A percentile compares a stretch with the other conserved stretches of the same genome.
Evolutionary conservation across 768 basidiomycete genomes (phyloP).

Genomic region (Crassisporium funariophilum): DNA sequence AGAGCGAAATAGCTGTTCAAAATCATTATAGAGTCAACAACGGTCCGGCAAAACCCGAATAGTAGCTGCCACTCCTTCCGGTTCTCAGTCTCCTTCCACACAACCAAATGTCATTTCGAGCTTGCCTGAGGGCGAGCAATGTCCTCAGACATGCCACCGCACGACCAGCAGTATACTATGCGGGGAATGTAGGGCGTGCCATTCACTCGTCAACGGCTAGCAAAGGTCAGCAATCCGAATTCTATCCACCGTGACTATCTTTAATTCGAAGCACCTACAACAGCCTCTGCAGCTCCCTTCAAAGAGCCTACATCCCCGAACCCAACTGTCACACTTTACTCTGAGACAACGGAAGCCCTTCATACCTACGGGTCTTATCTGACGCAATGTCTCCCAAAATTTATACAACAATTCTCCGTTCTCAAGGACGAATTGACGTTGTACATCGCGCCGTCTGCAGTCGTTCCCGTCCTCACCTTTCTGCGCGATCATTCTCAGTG

Average conservation of each 20-base stretch:
- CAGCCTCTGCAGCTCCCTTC: slow-evolving; percentile 80
- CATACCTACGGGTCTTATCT: slow-evolving; percentile 95
- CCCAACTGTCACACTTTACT: slow-evolving; percentile 71
- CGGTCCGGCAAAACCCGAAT: slow-evolving; percentile 39
- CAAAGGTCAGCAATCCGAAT: slow-evolving; percentile 43
- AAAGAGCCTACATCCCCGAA: slow-evolving; percentile 88
- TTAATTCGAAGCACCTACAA: slow-evolving; percentile 11
- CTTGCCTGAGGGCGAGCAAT: slow-evolving; percentile 44
- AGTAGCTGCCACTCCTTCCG: slow-evolving; percentile 12
- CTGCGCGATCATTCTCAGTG: slow-evolving; percentile 94
- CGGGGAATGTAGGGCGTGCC: slow-evolving; percentile 32
- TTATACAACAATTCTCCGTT: slow-evolving; percentile 96
- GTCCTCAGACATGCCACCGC: slow-evolving; percentile 42
- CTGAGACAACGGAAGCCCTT: slow-evolving; percentile 72
- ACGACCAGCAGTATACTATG: slow-evolving; percentile 31
- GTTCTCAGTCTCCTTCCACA: slow-evolving; percentile 16
- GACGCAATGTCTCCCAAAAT: slow-evolving; percentile 92
- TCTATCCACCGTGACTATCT: slow-evolving; percentile 13
- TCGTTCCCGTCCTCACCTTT: slow-evolving; percentile 88
- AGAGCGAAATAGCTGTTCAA: slow-evolving; percentile 9
- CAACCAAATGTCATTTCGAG: slow-evolving; percentile 38
- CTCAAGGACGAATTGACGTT: slow-evolving; percentile 94
- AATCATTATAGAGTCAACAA: too few relatives aligned
- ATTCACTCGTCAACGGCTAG: slow-evolving; percentile 50
- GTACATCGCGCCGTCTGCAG: slow-evolving; percentile 79